Evolutionary conservation across 2,329 filamentous ascomycete species (phyloP).

Genomic region (Trichoderma arundinaceum): DNA sequence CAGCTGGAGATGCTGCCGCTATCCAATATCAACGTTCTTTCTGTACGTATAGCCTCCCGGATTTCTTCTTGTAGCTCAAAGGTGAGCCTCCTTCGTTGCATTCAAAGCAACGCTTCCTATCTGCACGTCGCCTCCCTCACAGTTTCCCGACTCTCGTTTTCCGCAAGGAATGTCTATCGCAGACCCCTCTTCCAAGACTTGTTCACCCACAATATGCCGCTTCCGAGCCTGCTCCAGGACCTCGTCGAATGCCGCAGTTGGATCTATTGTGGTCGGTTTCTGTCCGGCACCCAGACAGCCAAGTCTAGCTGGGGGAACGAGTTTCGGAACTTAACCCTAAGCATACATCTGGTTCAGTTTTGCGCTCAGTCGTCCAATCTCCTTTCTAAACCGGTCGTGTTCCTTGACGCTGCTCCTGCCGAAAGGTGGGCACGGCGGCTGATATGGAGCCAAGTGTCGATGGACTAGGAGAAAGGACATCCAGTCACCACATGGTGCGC

Average conservation of each 20-base stretch:
- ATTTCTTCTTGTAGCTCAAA: conserved; percentile 14
- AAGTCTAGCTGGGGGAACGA: conserved; percentile 61
- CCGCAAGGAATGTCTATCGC: conserved; percentile 67
- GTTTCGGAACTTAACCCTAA: conserved; percentile 98
- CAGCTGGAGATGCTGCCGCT: conserved; percentile 11
- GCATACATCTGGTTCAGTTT: conserved; percentile 73
- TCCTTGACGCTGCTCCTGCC: conserved; percentile 50
- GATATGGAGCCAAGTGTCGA: conserved; percentile 44
- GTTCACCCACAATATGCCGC: conserved; percentile 58
- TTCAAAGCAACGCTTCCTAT: conserved; percentile 31
- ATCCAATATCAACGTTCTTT: conserved; percentile 3
- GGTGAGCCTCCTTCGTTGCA: conserved; percentile 54
- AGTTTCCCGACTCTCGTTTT: conserved; percentile 80
- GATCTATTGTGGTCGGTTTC: conserved; percentile 48
- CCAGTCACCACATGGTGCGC: conserved; percentile 63
- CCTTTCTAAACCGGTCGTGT: conserved; percentile 64
- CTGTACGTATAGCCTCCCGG: conserved; percentile 4
- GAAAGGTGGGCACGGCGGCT: conserved; percentile 52
- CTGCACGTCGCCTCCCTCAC: conserved; percentile 76
- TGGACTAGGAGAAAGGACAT: conserved; percentile 58
- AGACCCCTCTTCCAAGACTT: conserved; percentile 49
- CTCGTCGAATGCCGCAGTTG: conserved; percentile 55
- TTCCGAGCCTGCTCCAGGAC: conserved; percentile 66
- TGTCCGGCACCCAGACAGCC: conserved; percentile 48
- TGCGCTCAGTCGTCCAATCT: conserved; percentile 73